Evolutionary conservation across 1,284 basidiomycete genomes (phyloP).

Genomic region (Rhodotorula sp.): DNA sequence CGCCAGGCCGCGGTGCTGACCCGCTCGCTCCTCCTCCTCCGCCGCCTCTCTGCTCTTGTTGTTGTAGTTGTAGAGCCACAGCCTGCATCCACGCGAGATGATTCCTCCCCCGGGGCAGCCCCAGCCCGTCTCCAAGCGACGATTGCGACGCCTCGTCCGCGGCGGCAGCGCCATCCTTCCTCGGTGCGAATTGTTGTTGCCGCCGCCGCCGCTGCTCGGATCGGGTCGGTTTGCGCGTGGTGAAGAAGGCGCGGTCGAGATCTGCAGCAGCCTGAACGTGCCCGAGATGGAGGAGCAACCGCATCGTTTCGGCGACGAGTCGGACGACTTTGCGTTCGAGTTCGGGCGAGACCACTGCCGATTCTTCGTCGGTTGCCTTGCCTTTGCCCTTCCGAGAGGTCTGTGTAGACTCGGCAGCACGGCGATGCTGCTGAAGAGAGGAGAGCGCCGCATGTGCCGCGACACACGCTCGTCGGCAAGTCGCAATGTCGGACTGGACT

Average conservation of each 20-base stretch:
- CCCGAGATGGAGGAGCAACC: constrained; percentile 21
- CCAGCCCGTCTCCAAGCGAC: constrained; percentile 14
- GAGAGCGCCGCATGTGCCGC: not conserved
- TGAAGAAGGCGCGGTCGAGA: constrained; percentile 37
- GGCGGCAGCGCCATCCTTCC: not conserved
- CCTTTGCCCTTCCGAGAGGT: not conserved
- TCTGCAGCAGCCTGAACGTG: constrained; percentile 20
- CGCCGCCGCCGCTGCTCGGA: not conserved
- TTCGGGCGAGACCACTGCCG: not conserved
- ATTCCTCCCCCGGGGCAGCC: constrained; percentile 7
- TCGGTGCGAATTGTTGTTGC: not conserved
- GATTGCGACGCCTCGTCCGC: not conserved
- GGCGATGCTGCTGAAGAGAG: not conserved
- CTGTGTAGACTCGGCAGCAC: too few species aligned
- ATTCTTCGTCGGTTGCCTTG: not conserved
- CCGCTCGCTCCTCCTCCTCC: not conserved
- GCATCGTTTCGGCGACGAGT: constrained; percentile 35
- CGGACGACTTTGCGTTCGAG: constrained; percentile 14
- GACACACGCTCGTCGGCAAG: not conserved
- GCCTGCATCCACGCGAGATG: constrained; percentile 32
- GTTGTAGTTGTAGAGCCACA: constrained; percentile 12
- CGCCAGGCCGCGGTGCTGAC: not conserved
- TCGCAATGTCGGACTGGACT: not conserved
- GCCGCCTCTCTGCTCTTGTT: not conserved
- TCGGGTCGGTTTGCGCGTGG: not conserved